Conservation (phyloP, 208 protist species). For the Leishmania major region DNA sequence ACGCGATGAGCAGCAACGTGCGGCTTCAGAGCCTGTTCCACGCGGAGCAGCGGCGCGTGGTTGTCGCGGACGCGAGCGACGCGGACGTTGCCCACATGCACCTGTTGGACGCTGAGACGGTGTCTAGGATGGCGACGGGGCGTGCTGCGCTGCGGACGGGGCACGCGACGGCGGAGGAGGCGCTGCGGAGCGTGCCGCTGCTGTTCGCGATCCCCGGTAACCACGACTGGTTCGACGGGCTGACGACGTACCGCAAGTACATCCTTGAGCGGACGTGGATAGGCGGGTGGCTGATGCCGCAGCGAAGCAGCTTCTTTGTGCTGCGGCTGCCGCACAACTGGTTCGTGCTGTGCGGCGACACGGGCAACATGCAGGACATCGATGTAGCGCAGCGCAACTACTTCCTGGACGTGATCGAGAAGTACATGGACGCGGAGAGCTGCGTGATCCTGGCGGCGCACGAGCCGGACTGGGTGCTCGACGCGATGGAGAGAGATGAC, state of each 20-base stretch:
- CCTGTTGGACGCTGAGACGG: conserved; percentile 53
- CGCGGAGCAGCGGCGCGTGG: conserved; percentile 42
- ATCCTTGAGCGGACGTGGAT: conserved; percentile 75
- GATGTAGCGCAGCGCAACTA: conserved; percentile 84
- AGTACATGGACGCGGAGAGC: conserved; percentile 71
- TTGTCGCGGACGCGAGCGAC: conserved; percentile 48
- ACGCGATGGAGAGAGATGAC: conserved; percentile 56
- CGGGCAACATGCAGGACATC: conserved; percentile 76
- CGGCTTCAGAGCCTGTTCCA: conserved; percentile 55
- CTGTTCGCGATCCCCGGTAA: conserved; percentile 89
- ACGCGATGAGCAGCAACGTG: conserved; percentile 52
- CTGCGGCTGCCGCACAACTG: conserved; percentile 81
- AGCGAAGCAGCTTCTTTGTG: conserved; percentile 83
- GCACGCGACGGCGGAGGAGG: conserved; percentile 45
- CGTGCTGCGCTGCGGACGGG: conserved; percentile 29
- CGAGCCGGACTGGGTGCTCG: conserved; percentile 78
- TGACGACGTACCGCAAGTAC: conserved; percentile 78
- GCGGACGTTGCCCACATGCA: conserved; percentile 57
- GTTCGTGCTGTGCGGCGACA: conserved; percentile 87
- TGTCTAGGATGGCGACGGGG: conserved; percentile 36
- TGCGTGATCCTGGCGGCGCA: conserved; percentile 75
- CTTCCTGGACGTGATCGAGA: conserved; percentile 73
- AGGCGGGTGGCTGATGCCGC: conserved; percentile 89
- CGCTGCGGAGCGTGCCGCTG: conserved; percentile 63
- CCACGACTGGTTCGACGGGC: conserved; percentile 92